Percentiles rank a stretch among this genome's conserved stretches.
These are phyloP conservation scores for Arabidopsis lyrata DNA, from an alignment of 441 rosid species.

Conservation along the genomic window DNA sequence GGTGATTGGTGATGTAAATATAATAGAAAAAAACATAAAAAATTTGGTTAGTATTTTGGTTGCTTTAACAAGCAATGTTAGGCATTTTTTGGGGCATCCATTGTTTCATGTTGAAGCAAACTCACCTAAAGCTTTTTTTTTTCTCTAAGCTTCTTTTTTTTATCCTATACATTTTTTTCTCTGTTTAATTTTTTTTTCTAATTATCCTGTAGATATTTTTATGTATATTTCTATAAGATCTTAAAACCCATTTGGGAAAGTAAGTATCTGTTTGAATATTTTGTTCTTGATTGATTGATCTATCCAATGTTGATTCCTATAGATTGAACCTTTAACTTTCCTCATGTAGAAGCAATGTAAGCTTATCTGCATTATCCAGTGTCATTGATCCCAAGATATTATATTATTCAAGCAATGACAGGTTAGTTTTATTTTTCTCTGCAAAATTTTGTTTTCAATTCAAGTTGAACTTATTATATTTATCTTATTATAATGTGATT, in stretches of 20 bases:
- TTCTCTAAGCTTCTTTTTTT: too few species aligned
- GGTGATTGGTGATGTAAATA: conserved; percentile 41
- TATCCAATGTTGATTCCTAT: conserved; percentile 50
- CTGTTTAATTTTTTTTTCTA: background rate
- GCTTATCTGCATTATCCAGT: conserved; percentile 22
- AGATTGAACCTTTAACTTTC: conserved; percentile 58
- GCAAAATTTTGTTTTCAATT: background rate
- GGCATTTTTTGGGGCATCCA: conserved; percentile 67
- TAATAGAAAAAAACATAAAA: conserved; percentile 23
- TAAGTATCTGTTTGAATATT: conserved; percentile 40
- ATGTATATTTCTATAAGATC: too few species aligned
- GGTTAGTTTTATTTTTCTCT: background rate
- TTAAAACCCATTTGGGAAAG: conserved; percentile 31
- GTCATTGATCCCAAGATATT: conserved; percentile 20
- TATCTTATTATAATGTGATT: background rate
- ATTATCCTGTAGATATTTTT: too few species aligned
- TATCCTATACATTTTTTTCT: too few species aligned
- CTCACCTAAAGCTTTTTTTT: conserved; percentile 40
- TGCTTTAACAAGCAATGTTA: conserved; percentile 65
- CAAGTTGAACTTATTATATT: background rate
- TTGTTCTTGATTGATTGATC: conserved; percentile 48
- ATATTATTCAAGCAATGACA: background rate
- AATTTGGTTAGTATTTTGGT: conserved; percentile 43
- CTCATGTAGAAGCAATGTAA: conserved; percentile 57
- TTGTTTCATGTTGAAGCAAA: conserved; percentile 84